A percentile compares a stretch with the other conserved stretches of the same genome.
Evolutionary conservation across 768 basidiomycete species (phyloP).

Genomic region (Boletus huronensis): DNA sequence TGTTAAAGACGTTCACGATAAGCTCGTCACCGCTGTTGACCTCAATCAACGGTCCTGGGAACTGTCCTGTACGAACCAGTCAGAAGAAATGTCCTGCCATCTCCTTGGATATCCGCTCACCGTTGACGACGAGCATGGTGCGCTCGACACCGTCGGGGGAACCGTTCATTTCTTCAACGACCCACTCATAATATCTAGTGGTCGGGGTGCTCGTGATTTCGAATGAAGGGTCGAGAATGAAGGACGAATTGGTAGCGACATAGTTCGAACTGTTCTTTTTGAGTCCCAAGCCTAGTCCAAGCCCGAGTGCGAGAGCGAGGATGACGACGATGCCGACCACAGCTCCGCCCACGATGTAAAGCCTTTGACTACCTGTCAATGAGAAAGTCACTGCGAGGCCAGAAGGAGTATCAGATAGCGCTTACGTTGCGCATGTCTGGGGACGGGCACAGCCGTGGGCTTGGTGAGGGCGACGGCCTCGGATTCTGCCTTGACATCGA

Average conservation of each 20-base stretch:
- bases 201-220: slow-evolving; percentile 28
- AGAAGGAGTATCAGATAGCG: not conserved
- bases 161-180: slow-evolving; percentile 36
- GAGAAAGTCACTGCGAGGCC: not conserved
- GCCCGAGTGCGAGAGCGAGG: slow-evolving; percentile 26
- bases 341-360: slow-evolving; percentile 14
- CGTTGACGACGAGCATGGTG: slow-evolving; percentile 47
- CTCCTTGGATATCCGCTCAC: slow-evolving; percentile 18
- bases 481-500: slow-evolving; percentile 1
- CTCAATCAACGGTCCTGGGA: slow-evolving; percentile 34
- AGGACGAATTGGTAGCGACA: slow-evolving; percentile 26
- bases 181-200: slow-evolving; percentile 44
- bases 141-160: slow-evolving; percentile 42
- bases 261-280: slow-evolving; percentile 15
- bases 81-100: not conserved
- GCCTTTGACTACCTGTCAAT: slow-evolving; percentile 19
- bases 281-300: slow-evolving; percentile 29
- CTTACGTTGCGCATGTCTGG: slow-evolving; percentile 7
- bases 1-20: slow-evolving; percentile 35
- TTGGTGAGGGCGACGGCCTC: not conserved
- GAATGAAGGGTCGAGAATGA: slow-evolving; percentile 30
- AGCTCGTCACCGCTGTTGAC: slow-evolving; percentile 35
- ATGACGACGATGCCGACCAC: slow-evolving; percentile 12
- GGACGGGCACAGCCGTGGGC: not conserved
- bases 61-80: slow-evolving; percentile 26